Evolutionary conservation across 805 yeast species (phyloP).

Genomic region (Kuraishia cidri): DNA sequence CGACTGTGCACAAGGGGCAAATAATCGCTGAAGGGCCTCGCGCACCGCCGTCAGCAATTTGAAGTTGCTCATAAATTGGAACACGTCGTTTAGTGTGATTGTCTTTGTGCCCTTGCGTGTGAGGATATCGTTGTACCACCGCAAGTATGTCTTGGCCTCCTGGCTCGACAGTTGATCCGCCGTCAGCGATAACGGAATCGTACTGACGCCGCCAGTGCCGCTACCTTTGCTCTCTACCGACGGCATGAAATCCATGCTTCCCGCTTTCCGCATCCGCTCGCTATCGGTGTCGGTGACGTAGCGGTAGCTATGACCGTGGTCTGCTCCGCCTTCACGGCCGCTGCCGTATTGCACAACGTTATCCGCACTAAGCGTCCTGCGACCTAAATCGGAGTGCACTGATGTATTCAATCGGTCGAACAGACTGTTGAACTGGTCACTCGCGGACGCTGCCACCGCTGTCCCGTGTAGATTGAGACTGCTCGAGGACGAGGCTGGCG

Average conservation of each 20-base stretch:
- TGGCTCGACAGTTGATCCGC: slow-evolving; percentile 62
- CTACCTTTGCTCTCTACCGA: not conserved
- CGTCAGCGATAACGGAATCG: slow-evolving; percentile 56
- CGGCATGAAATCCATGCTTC: not conserved
- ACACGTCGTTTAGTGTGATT: slow-evolving; percentile 69
- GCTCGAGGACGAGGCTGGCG: slow-evolving; percentile 1
- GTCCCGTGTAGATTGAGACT: too few relatives aligned
- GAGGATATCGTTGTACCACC: slow-evolving; percentile 89
- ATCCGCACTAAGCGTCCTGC: not conserved
- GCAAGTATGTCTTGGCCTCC: slow-evolving; percentile 76
- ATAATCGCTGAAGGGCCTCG: slow-evolving; percentile 40
- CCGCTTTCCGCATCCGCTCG: too few relatives aligned
- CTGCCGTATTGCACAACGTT: too few relatives aligned
- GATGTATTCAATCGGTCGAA: slow-evolving; percentile 10
- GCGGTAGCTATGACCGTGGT: too few relatives aligned
- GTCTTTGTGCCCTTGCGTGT: slow-evolving; percentile 60
- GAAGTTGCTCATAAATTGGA: slow-evolving; percentile 71
- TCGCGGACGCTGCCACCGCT: too few relatives aligned
- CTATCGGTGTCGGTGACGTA: too few relatives aligned
- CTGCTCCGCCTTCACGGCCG: too few relatives aligned
- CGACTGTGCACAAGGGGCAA: slow-evolving; percentile 39
- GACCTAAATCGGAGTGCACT: not conserved
- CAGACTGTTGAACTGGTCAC: slow-evolving; percentile 12
- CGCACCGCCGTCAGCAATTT: slow-evolving; percentile 44
- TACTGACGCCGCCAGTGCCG: slow-evolving; percentile 22